A percentile compares a stretch with the other conserved stretches of the same genome.
Evolutionary conservation across 2,329 filamentous ascomycete genomes (phyloP).

Genomic region (Colletotrichum cereale): DNA sequence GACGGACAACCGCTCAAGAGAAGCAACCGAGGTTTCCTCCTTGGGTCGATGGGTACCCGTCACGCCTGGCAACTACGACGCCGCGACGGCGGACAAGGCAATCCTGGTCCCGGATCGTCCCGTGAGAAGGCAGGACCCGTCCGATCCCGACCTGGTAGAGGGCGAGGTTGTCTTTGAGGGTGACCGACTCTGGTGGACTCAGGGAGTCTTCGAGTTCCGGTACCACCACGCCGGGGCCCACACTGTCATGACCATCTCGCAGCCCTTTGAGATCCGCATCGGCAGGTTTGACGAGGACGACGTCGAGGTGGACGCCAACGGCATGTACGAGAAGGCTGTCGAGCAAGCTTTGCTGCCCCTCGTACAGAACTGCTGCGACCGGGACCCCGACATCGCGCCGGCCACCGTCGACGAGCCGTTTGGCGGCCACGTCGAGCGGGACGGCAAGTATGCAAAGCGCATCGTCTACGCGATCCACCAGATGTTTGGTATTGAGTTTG

Average conservation of each 20-base stretch:
- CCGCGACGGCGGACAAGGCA: slow-evolving; percentile 79
- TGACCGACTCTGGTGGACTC: slow-evolving; percentile 97
- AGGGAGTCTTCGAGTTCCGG: slow-evolving; percentile 95
- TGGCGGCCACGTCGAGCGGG: slow-evolving; percentile 85
- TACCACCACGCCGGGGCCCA: slow-evolving; percentile 96
- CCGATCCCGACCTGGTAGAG: slow-evolving; percentile 69
- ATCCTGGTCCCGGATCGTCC: slow-evolving; percentile 78
- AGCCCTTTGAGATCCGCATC: slow-evolving; percentile 92
- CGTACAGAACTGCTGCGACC: slow-evolving; percentile 92
- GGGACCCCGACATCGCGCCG: slow-evolving; percentile 91
- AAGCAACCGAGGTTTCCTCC: slow-evolving; percentile 85
- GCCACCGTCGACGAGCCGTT: slow-evolving; percentile 83
- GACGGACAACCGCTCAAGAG: slow-evolving; percentile 89
- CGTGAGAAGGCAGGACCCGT: slow-evolving; percentile 63
- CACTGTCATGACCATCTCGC: slow-evolving; percentile 92
- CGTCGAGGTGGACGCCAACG: slow-evolving; percentile 69
- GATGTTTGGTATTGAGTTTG: slow-evolving; percentile 98
- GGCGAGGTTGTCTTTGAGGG: slow-evolving; percentile 91
- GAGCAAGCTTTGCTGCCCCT: slow-evolving; percentile 84
- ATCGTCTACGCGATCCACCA: slow-evolving; percentile 95
- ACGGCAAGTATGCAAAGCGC: slow-evolving; percentile 88
- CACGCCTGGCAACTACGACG: slow-evolving; percentile 81
- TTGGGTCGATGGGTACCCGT: slow-evolving; percentile 92
- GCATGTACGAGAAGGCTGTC: slow-evolving; percentile 75
- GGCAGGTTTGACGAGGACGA: slow-evolving; percentile 83